Percentiles rank a stretch among this genome's conserved stretches.
Conservation (phyloP, 169 alveolate species). For the Plasmodium malariae region DNA sequence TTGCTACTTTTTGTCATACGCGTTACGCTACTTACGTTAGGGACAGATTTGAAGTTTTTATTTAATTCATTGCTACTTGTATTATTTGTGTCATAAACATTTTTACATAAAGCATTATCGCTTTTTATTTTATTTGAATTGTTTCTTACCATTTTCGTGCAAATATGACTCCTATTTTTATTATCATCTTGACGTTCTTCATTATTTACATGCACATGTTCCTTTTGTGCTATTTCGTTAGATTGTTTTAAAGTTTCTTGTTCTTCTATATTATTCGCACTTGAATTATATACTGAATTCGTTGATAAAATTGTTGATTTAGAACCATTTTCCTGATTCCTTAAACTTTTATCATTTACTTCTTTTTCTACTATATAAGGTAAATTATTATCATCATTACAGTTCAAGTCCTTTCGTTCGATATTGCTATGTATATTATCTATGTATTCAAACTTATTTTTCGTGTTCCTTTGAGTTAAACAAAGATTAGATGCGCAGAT, state of each 20-base stretch:
- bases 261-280: background rate
- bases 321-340: background rate
- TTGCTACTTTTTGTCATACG: background rate
- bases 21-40: background rate
- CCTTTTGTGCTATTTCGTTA: too few species aligned
- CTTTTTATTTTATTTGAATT: background rate
- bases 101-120: background rate
- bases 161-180: background rate
- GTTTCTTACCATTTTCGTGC: background rate
- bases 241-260: background rate
- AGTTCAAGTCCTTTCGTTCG: background rate
- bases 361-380: background rate
- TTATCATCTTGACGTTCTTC: background rate
- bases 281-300: background rate
- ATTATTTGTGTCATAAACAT: background rate
- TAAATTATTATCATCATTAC: background rate
- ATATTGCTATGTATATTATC: background rate
- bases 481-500: too few species aligned
- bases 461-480: background rate
- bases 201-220: background rate
- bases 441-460: background rate
- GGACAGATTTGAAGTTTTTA: background rate
- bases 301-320: background rate
- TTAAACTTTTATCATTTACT: background rate
- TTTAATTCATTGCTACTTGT: background rate